Evolutionary conservation across 1,284 basidiomycete genomes (phyloP), one percentile per base, ranked within the genome.

Genomic region (Cystobasidium sp.): DNA sequence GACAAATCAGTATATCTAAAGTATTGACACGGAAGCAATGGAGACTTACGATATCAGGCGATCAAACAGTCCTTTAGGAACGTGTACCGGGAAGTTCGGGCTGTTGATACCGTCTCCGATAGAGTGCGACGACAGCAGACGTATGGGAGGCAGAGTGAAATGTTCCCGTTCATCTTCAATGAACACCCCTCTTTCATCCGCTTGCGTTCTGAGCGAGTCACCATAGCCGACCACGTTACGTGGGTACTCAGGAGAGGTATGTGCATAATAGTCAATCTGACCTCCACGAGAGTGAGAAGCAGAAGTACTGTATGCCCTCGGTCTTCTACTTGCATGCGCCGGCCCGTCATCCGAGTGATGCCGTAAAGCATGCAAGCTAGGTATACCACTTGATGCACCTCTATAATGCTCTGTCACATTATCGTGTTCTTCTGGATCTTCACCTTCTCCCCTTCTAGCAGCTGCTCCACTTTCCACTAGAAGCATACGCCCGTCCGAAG

Each of bases 41-140:
- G 44, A 52, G 22, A 68, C 68, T 44, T 47, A 70, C 62, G 70
- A 65, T 8, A 73, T 73, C 43, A 73, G 52, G 20, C 70, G 61
- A 44, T 73, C 70, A 31, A 73, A 73, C 44, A 73, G 51, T 16
- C 70, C 70, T 66, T 73, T 73, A 10, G 70, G 70, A n/a, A 73
- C 55, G 24, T 66, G 70, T 6, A 66, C 49, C 22, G 46, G 59
- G 41, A 59, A 55, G 37, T 56, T 66, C 41, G 70, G 51, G 20
- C 55, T 52, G 37, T 39, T 46, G 9, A 62, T n/a, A 37, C 20
- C 47, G 22, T 64, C 43, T 22, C 46, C 68, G 22, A 41, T n/a
- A 31, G 53, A 52, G 3, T 41, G 43, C 7, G 61, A 62, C 7
- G 69, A 43, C 31, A 62, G 52, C 4, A 73, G 41, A 6, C 70